Conservation (phyloP, 2,329 filamentous ascomycete species). For the Pseudogymnoascus sp. region DNA sequence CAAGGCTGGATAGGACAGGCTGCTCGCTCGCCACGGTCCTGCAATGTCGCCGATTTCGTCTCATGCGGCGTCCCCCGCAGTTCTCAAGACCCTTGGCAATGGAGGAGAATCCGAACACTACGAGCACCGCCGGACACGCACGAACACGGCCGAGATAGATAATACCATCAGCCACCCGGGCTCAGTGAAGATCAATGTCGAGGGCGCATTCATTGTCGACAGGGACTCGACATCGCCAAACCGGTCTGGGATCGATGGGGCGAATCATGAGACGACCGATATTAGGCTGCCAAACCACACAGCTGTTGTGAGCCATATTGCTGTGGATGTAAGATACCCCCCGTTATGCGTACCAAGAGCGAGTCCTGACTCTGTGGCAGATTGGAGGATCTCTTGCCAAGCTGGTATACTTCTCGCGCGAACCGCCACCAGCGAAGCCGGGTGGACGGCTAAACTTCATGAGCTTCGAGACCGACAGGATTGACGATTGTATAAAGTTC, state of each 20-base stretch:
- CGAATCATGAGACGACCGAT: conserved; percentile 69
- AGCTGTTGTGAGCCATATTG: conserved; percentile 90
- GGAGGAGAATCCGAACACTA: conserved; percentile 3
- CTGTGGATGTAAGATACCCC: conserved; percentile 68
- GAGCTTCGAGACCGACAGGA: conserved; percentile 90
- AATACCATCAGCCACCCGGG: conserved; percentile 47
- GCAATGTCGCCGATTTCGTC: conserved; percentile 4
- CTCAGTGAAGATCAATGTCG: conserved; percentile 88
- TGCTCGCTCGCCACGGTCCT: background rate
- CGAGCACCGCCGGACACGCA: conserved; percentile 19
- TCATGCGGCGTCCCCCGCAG: background rate
- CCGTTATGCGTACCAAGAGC: background rate
- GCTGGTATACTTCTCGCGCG: conserved; percentile 92
- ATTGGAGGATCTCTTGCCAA: conserved; percentile 95
- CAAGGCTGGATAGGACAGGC: conserved; percentile 2
- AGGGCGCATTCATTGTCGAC: conserved; percentile 93
- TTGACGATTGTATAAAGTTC: conserved; percentile 88
- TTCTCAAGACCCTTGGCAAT: conserved; percentile 6
- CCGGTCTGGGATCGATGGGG: conserved; percentile 32
- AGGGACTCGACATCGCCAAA: conserved; percentile 54
- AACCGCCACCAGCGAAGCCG: conserved; percentile 67
- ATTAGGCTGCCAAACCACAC: conserved; percentile 96
- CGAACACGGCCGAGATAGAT: conserved; percentile 30
- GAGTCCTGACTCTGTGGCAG: conserved; percentile 35
- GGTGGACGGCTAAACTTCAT: conserved; percentile 91